A percentile compares a stretch with the other conserved stretches of the same genome.
Evolutionary conservation across 2,329 filamentous ascomycete species (phyloP).

Genomic region (Penicillium verrucosum): DNA sequence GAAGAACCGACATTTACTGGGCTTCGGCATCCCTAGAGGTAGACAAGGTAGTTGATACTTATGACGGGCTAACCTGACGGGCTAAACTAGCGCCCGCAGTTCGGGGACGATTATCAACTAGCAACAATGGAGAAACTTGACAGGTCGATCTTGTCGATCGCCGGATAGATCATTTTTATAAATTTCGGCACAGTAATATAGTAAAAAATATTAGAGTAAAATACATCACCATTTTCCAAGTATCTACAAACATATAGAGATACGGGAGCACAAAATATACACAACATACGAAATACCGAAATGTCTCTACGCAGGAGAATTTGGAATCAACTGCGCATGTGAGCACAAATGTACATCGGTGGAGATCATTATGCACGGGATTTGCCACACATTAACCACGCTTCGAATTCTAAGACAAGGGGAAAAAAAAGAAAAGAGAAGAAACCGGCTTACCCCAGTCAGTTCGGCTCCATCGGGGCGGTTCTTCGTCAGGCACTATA

Average conservation of each 20-base stretch:
- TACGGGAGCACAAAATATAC: not conserved
- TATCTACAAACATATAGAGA: too few relatives aligned
- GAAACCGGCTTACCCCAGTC: conserved; percentile 13
- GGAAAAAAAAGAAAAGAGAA: not conserved
- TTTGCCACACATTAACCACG: conserved; percentile 20
- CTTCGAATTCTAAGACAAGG: conserved; percentile 2
- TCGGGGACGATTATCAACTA: not conserved
- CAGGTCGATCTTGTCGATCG: not conserved
- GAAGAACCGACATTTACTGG: not conserved
- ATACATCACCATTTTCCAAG: not conserved
- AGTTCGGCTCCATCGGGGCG: not conserved
- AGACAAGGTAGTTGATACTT: not conserved
- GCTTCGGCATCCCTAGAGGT: not conserved
- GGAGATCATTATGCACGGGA: conserved; percentile 1
- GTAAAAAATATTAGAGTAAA: too few relatives aligned
- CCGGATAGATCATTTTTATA: not conserved
- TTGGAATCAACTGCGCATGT: conserved; percentile 10
- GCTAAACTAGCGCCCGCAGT: not conserved
- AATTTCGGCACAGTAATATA: not conserved
- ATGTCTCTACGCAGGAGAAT: not conserved
- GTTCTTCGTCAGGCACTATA: not conserved
- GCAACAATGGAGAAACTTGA: not conserved
- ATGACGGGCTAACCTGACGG: not conserved
- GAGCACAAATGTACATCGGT: not conserved
- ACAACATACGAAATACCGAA: not conserved